Evolutionary conservation across 352 stramenopile species (phyloP).

Genomic region (Pythium coloratum): DNA sequence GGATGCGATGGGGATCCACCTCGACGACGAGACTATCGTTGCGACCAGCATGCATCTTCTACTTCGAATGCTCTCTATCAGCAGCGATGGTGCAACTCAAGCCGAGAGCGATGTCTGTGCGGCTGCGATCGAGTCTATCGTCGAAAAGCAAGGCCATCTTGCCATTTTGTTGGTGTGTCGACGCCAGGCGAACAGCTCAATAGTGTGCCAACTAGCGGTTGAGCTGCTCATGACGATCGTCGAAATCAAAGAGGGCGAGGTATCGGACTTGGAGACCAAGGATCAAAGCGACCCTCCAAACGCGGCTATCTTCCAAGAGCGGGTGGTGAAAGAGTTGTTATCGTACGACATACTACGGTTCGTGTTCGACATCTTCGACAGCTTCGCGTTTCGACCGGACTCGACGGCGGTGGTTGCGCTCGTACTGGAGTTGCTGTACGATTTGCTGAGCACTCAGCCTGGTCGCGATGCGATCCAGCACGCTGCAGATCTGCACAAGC

Average conservation of each 20-base stretch:
- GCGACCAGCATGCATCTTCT: conserved; percentile 9
- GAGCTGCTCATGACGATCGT: conserved; percentile 17
- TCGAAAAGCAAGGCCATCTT: conserved; percentile 9
- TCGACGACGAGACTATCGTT: conserved; percentile 9
- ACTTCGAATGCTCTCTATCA: conserved; percentile 12
- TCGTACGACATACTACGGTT: conserved; percentile 9
- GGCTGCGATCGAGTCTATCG: conserved; percentile 5
- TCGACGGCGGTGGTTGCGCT: conserved; percentile 22
- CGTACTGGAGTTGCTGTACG: conserved; percentile 37
- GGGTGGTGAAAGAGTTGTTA: conserved; percentile 3
- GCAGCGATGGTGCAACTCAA: neutral
- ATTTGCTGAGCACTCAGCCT: conserved; percentile 31
- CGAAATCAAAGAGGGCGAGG: conserved; percentile 9
- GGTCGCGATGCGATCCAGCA: conserved; percentile 33
- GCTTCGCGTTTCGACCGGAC: neutral
- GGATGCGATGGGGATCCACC: conserved; percentile 3
- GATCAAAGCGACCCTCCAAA: neutral
- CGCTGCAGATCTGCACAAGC: conserved; percentile 31
- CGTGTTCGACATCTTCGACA: conserved; percentile 23
- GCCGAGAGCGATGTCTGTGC: neutral
- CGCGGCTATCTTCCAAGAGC: neutral
- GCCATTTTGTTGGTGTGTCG: conserved; percentile 3
- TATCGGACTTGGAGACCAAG: neutral
- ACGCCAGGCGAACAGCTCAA: conserved; percentile 4
- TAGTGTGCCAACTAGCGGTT: conserved; percentile 5